Evolutionary conservation across 106 monocot genomes (phyloP), one percentile per base, ranked within the genome.

Genomic region (Alisma plantagoaquatica): DNA sequence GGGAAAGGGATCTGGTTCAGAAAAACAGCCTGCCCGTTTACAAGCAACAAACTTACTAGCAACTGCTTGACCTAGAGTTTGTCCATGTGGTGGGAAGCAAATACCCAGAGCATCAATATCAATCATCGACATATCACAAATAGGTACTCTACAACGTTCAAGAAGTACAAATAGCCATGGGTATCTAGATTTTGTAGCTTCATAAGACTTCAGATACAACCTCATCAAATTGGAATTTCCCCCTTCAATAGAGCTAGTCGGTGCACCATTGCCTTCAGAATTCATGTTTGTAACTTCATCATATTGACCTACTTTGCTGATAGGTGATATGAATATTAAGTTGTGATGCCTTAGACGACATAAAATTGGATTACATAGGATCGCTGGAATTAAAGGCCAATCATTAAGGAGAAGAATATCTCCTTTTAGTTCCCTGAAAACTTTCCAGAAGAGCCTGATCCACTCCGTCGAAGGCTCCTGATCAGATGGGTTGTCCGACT

Each of bases 351-450:
- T 84, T 16, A 73, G 72, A 56, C 94, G 94, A 53, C 88, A 96
- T 31, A 96, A 56, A 27, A 88, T 70, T 26, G 78, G 64, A 22
- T 54, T 38, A 56, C 73, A 41, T 18, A 96, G 62, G 67, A 76
- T 71, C 55, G 81, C 80, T 49, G 94, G 94, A 84, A 96, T 67
- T 56, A 96, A 59, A 45, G 94, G 94, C 88, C 94, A 96, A 10
- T 96, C 80, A 43, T 81, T 62, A 24, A 96, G 25, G 59, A 78
- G 78, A 57, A 84, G 72, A 64, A 96, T 64, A 35, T 84, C 89
- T 57, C 90, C 98, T 12, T 63, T 63, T 38, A 74, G 46, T 16
- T 53, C 57, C 46, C 41, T 74, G 50, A 73, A 90, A 2, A 58
- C 61, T 74, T 71, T 78, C 98, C 98, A 98, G 46, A 98, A 98